Evolutionary conservation across 805 yeast genomes (phyloP), one percentile per base, ranked within the genome.

Genomic region (Tetrapisispora fleetii): DNA sequence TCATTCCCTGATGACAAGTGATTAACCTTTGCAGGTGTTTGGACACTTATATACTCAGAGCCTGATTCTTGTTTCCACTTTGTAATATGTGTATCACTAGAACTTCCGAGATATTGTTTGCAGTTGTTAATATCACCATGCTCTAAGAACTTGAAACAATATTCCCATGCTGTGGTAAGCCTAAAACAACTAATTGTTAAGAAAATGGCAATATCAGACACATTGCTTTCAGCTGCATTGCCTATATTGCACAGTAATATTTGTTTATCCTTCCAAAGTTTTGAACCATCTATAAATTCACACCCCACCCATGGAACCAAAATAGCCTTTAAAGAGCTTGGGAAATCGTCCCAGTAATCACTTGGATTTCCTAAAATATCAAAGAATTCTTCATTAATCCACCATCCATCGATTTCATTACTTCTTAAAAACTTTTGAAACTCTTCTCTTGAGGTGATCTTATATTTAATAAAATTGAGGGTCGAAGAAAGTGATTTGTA

Each of bases 171-270:
- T 1, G 72, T 62, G 50, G 78, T 77, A 62, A 74, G 73, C 53
- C 93, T 72, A 67, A 81, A 82, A 21, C 79, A 74, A 37, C 79
- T 73, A 49, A 85, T 60, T 0, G 84, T 68, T 54, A 81, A 71
- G 57, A 68, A 74, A 41, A 83, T 65, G 3, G 82, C 91, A 50
- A 81, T 67, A 53, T 85, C 95, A 3, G 90, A 85, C 27, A 85
- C 95, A 16, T 84, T 82, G 38, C 72, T 77, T 1, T 85, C 78
- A 0, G 83, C 79, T 37, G 71, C 67, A 11, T 75, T 67, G 50
- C 85, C 76, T 48, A 80, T 80, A 58, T 85, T 82, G 51, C 85
- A 77, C 51, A 85, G 69, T 8, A 67, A 57, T 27, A 85, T 76
- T 14, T 74, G 75, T 36, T 73, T 69, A 33, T 65, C 68, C 19